Conservation (phyloP, 768 basidiomycete genomes). For the Hemileccinum impolitum region DNA sequence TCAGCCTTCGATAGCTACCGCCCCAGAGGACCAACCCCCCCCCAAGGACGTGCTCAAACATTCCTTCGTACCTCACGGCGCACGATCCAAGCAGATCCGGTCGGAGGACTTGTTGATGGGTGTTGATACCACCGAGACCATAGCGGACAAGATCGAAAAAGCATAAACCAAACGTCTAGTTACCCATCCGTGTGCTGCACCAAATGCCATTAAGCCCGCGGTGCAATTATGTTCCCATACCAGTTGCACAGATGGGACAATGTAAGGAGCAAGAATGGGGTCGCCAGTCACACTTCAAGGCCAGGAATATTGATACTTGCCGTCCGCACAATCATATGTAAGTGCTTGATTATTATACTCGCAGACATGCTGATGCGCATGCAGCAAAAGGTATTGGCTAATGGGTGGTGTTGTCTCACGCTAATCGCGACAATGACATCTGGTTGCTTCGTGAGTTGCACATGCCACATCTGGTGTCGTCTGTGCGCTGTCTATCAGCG, state of each 20-base stretch:
- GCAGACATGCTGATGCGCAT: not conserved
- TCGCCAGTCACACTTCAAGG: conserved; percentile 11
- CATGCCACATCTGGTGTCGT: conserved; percentile 1
- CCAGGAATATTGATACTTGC: not conserved
- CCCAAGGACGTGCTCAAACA: conserved; percentile 62
- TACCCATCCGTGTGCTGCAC: not conserved
- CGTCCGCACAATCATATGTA: conserved; percentile 15
- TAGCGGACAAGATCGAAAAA: conserved; percentile 38
- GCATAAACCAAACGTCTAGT: conserved; percentile 31
- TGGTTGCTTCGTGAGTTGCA: not conserved
- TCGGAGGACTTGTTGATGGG: conserved; percentile 19
- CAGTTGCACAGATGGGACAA: too few relatives aligned
- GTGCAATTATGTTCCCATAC: not conserved
- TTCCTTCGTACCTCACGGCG: conserved; percentile 60
- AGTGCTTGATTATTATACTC: not conserved
- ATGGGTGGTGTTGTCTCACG: conserved; percentile 2
- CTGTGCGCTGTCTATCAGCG: conserved; percentile 1
- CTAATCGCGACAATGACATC: not conserved
- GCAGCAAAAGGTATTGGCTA: conserved; percentile 12
- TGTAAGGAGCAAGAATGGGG: too few relatives aligned
- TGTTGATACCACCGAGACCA: conserved; percentile 23
- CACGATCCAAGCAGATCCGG: conserved; percentile 25
- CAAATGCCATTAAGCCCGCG: conserved; percentile 5
- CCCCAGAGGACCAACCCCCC: conserved; percentile 12
- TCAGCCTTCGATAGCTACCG: conserved; percentile 35